These are phyloP conservation scores for Martiniozyma abietophila DNA, from an alignment of 805 yeast species.

Conservation along the genomic window DNA sequence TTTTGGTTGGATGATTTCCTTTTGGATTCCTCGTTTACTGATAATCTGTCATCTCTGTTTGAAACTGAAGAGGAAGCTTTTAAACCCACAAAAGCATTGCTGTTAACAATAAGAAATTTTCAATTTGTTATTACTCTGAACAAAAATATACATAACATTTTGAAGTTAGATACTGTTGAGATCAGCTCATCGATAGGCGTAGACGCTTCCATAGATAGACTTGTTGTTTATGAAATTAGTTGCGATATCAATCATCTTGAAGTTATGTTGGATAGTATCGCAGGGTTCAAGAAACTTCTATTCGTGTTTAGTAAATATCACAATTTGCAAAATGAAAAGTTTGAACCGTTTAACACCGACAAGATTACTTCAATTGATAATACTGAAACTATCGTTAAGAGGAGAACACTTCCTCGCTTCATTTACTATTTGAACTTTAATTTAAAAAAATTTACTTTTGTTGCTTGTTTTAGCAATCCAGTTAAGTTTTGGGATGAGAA, in stretches of 20 bases:
- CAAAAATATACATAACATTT: conserved; percentile 6
- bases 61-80: conserved; percentile 6
- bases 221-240: conserved; percentile 7
- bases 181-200: conserved; percentile 9
- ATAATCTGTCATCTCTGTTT: conserved; percentile 19
- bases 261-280: conserved; percentile 8
- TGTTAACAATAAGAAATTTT: conserved; percentile 15
- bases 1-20: conserved; percentile 19
- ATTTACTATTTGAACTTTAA: conserved; percentile 9
- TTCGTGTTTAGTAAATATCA: too few relatives aligned
- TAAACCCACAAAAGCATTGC: conserved; percentile 13
- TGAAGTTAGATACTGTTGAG: conserved; percentile 15
- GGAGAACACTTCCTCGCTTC: conserved; percentile 9
- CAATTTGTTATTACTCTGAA: conserved; percentile 15
- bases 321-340: conserved; percentile 4
- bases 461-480: conserved; percentile 24
- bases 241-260: conserved; percentile 8
- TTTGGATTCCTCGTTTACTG: conserved; percentile 20
- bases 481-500: conserved; percentile 21
- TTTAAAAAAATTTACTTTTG: conserved; percentile 14
- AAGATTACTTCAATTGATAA: too few relatives aligned
- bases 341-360: too few relatives aligned
- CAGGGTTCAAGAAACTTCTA: conserved; percentile 13
- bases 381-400: not conserved
- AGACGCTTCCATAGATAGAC: conserved; percentile 3